Evolutionary conservation across 495 filamentous ascomycete genomes (phyloP), one percentile per base, ranked within the genome.

Genomic region (Xylaria telfairii): DNA sequence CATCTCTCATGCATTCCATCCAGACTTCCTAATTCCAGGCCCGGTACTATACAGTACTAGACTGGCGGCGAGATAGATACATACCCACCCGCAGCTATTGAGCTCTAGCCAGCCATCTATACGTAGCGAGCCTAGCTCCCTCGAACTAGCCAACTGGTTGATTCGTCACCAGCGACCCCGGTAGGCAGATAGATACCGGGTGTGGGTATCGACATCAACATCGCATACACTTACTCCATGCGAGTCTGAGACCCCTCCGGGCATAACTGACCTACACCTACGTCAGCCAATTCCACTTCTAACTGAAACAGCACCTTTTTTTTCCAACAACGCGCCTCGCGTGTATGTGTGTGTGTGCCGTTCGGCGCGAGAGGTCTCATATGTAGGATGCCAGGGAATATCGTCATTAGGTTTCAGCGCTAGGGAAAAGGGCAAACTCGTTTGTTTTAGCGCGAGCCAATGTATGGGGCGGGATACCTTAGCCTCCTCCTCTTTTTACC

Each of bases 401-500:
- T 28, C 30, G 54, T 59, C 8, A 30, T 34, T 59, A 21, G 54
- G 32, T 37, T n/a, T 4, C 56, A 59, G 30, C 37, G 15, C 28
- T n/a, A 37, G 6, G 19, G 32, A 17, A 17, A 17, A n/a, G n/a
- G 26, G 15, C 3, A 15, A 30, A 1, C 19, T 26, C 9, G 24
- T 24, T 28, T 17, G 4, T 3, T 53, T 15, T 53, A 53, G 49
- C 21, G 49, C 15, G 21, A 28, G 24, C 49, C 54, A n/a, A 34
- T 57, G 54, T 59, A n/a, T 13, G 26, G 51, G 15, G 51, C 2
- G 13, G 30, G 26, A 37, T 54, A 13, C 51, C 51, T 54, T 54
- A 54, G 51, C 26, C 51, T 30, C 24, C 64, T 12, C 26, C n/a
- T n/a, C n/a, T n/a, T n/a, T 53, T 54, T 41, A 41, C 64, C 64